Base-by-base conservation (phyloP, 208 protist genomes). In the Wallacemonas sp. region DNA sequence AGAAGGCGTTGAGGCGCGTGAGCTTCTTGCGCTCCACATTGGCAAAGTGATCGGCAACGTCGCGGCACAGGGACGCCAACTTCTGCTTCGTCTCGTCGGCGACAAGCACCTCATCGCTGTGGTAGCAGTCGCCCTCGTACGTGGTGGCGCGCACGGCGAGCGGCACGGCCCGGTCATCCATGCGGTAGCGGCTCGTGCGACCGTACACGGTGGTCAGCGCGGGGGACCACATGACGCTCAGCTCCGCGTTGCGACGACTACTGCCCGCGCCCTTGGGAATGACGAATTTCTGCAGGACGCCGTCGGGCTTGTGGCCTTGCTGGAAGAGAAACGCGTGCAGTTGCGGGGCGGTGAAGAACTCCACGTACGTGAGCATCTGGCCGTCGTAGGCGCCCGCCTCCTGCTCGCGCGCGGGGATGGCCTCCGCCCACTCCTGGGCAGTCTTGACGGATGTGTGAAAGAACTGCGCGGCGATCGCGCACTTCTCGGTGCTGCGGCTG, bases 221-320 rank as follows among this genome's bases (percentile, higher is more conserved):
- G 11, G 93, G 93, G 2, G 93, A 94, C 93, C 93, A 97, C 31
- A 91, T 75, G 23, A 91, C 87, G 49, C 93, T 88, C 33, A 97
- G 77, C 74, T 94, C 85, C 8, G 81, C 72, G 74, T 95, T 95
- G 69, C 66, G 74, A 26, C 86, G 76, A 45, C 76, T 85, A 3
- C 72, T 82, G 23, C 77, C 82, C 31, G 91, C 77, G 10, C 90
- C 84, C 64, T 95, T 96, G 36, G 93, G 93, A 3, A 91, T 22
- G 26, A 97, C 79, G 67, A 97, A 97, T 72, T 86, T 77, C 76
- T 97, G 93, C 70, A 97, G 78, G 49, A 95, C 89, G 16, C 93
- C 93, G 57, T 97, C 88, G 1, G 89, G 89, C 61, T 94, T 93
- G 52, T 83, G 77, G 16, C 77, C 73, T 42, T 86, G 82, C 31